Base-by-base conservation (phyloP, 2,329 filamentous ascomycete genomes). In the Hortaea sp. region DNA sequence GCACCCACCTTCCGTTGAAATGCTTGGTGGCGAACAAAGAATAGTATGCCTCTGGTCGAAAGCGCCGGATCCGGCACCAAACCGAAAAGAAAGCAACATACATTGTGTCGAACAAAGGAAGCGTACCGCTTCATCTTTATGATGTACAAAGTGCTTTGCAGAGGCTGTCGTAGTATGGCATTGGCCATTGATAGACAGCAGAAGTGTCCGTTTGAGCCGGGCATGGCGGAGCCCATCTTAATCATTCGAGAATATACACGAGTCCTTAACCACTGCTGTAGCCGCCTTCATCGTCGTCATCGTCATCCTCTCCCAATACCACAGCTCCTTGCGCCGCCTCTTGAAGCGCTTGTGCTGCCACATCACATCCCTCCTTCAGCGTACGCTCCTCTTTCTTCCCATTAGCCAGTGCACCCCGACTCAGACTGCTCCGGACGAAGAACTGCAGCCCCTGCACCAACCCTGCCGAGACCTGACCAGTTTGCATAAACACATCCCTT, bases 401-500 rank as follows among this genome's bases (percentile, higher is more conserved):
- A 31, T 66, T 66, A 5, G 65, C 65, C 29, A 71, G 62, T 3
- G 79, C 77, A 0, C 82, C 84, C 62, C 81, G 84, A 4, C 77
- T 72, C 11, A 95, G 75, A 39, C 84, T 77, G 62, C 84, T 88
- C 59, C 79, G 78, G 44, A 97, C 60, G 60, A 95, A 92, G 65
- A 83, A 94, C 50, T 85, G 81, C 53, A 95, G 60, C 0, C 86
- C 85, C 46, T 78, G 78, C 5, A 82, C 79, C 51, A 95, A 75
- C 47, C 78, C 73, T 31, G 80, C 78, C 48, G 77, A 76, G 1
- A 79, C 76, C 7, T 77, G 76, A 12, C 75, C 68, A 20, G 20
- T 20, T 4, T 35, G 32, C 32, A 35, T n/a, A 61, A 95, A 86
- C 1, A 88, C 68, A 42, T 80, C 80, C 51, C 77, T 70, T 29